Evolutionary conservation across 2,329 filamentous ascomycete genomes (phyloP).

Genomic region (Apiospora malaysiana): DNA sequence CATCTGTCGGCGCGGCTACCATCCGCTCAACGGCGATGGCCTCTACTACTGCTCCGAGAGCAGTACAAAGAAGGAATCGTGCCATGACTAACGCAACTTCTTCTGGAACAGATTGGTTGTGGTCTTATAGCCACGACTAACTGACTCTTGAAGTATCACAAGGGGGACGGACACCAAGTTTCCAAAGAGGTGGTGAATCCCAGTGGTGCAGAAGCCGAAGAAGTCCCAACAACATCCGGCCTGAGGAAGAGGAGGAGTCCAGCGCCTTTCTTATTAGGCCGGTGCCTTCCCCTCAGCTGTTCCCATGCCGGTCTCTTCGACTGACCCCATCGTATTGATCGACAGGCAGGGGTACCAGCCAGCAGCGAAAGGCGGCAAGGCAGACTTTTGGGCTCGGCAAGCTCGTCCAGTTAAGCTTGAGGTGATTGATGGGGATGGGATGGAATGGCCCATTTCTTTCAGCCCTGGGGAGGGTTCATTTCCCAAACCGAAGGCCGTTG

Average conservation of each 20-base stretch:
- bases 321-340: slow-evolving; percentile 7
- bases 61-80: slow-evolving; percentile 35
- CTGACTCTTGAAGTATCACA: not conserved
- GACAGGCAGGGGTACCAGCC: not conserved
- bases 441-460: slow-evolving; percentile 1
- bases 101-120: not conserved
- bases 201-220: not conserved
- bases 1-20: slow-evolving; percentile 42
- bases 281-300: not conserved
- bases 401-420: not conserved
- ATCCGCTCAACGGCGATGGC: slow-evolving; percentile 42
- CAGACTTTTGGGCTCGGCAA: not conserved
- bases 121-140: not conserved
- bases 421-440: not conserved
- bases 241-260: not conserved
- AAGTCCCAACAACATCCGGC: not conserved
- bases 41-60: slow-evolving; percentile 42
- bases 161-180: not conserved
- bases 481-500: not conserved
- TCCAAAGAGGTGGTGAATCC: not conserved
- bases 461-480: slow-evolving; percentile 7
- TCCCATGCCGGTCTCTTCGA: not conserved
- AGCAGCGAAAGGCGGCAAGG: slow-evolving; percentile 10
- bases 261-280: not conserved
- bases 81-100: not conserved